Conservation (phyloP, 257 asterid genomes). For the Scutellaria galericulata region DNA sequence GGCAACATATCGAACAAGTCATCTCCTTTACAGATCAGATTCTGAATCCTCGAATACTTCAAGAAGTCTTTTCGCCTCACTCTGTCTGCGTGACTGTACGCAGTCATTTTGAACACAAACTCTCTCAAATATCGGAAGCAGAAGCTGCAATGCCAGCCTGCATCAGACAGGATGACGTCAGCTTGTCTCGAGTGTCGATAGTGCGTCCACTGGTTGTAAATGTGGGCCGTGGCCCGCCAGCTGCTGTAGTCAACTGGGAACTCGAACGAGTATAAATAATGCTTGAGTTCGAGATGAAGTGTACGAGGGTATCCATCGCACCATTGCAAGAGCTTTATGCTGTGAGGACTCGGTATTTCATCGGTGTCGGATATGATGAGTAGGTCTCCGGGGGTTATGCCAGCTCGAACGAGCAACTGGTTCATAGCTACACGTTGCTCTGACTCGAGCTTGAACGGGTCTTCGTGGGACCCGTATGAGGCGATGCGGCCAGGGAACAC, state of each 20-base stretch:
- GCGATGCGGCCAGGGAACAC: constrained; percentile 65
- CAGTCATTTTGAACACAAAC: constrained; percentile 43
- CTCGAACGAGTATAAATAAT: constrained; percentile 84
- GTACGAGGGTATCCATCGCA: constrained; percentile 82
- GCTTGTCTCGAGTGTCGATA: constrained; percentile 79
- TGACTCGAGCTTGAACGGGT: constrained; percentile 77
- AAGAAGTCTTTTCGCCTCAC: constrained; percentile 47
- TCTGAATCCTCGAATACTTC: constrained; percentile 70
- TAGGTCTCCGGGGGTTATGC: constrained; percentile 71
- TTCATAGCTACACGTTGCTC: constrained; percentile 83
- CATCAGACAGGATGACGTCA: constrained; percentile 69
- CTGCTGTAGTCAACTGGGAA: constrained; percentile 85
- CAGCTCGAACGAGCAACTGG: constrained; percentile 58
- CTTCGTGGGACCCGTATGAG: constrained; percentile 45
- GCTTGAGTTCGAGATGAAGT: constrained; percentile 72
- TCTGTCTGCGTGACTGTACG: constrained; percentile 42
- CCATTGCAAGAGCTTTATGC: constrained; percentile 82
- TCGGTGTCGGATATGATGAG: constrained; percentile 87
- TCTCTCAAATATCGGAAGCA: constrained; percentile 49
- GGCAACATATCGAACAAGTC: constrained; percentile 94
- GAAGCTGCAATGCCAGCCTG: constrained; percentile 98
- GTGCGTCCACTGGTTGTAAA: constrained; percentile 59
- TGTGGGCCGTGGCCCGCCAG: constrained; percentile 80
- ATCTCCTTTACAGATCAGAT: constrained; percentile 69
- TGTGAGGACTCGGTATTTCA: constrained; percentile 93